phyloP scores from a whole-genome alignment of 2,329 filamentous ascomycete genomes.

The Emergomyces orientalis region DNA sequence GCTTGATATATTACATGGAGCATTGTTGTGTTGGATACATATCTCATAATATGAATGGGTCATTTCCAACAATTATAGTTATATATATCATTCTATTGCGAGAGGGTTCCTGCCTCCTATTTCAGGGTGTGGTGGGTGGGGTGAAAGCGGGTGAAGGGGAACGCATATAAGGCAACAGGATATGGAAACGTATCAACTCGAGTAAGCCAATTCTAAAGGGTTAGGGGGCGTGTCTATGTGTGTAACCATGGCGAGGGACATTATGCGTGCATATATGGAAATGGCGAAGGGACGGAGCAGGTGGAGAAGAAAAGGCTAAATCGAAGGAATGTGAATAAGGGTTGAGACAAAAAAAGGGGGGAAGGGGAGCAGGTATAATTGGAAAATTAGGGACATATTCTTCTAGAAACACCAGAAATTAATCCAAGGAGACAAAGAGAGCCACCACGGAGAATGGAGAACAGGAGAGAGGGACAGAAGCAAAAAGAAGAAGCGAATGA shows the following conservation, averaged over 20 bases:
- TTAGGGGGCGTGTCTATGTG: neutral
- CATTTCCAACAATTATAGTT: neutral
- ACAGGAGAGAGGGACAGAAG: neutral
- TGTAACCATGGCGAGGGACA: neutral
- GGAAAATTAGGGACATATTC: neutral
- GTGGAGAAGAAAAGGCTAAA: neutral
- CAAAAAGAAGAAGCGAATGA: neutral
- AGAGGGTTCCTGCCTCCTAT: neutral
- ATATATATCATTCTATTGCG: neutral
- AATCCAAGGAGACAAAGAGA: neutral
- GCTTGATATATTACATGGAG: neutral
- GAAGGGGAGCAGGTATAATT: neutral
- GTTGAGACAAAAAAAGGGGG: neutral
- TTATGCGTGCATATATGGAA: conserved; percentile 1
- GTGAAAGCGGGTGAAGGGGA: neutral
- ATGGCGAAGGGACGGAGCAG: neutral
- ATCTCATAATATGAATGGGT: neutral
- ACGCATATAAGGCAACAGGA: neutral
- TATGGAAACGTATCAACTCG: neutral
- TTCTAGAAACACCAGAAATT: neutral
- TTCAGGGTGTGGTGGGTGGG: neutral
- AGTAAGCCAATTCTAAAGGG: neutral
- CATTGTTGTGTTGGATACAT: neutral
- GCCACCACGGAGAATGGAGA: neutral
- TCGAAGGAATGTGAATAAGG: neutral